Evolutionary conservation across 2,329 filamentous ascomycete species (phyloP).

Genomic region (Cordyceps cateniannulata): DNA sequence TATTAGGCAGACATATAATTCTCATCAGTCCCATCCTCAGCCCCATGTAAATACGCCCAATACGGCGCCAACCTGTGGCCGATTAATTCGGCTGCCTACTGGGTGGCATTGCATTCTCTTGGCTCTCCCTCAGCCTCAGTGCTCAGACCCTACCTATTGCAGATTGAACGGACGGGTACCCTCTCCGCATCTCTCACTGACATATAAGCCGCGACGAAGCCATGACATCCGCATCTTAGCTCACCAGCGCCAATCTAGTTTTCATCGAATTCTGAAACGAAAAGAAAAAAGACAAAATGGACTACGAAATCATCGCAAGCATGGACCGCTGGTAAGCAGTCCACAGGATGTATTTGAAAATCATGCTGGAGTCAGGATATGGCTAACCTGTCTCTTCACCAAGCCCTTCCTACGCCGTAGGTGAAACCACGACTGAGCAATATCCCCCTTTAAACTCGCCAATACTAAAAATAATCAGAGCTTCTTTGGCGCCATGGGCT

Average conservation of each 20-base stretch:
- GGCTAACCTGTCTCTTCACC: neutral
- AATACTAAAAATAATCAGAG: conserved; percentile 21
- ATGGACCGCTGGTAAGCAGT: conserved; percentile 30
- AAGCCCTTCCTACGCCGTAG: conserved; percentile 40
- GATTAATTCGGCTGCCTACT: conserved; percentile 4
- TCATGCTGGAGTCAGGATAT: neutral
- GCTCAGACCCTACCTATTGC: neutral
- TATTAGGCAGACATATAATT: conserved; percentile 8
- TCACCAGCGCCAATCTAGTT: neutral
- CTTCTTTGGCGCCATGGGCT: conserved; percentile 37
- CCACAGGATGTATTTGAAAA: neutral
- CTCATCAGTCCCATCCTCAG: neutral
- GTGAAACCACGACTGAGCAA: conserved; percentile 14
- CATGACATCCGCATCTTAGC: neutral
- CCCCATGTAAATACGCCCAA: neutral
- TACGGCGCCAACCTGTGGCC: neutral
- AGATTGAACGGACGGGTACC: neutral
- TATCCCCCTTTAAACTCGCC: neutral
- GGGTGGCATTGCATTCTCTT: neutral
- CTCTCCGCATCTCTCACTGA: neutral
- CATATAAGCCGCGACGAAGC: neutral
- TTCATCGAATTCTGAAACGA: neutral
- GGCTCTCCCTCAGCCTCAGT: neutral
- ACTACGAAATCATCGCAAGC: conserved; percentile 24
- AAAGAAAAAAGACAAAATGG: conserved; percentile 19